These are phyloP conservation scores for Zea mays DNA, from an alignment of 176 grass and related monocot genomes.

Conservation along the genomic window Zm-B73-REFERENCE-NAM-5.0 NC_050096.1:42915501-42916000, in stretches of 20 bases:
- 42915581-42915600: slow-evolving; percentile 9
- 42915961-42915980: too few species aligned
- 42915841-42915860: not conserved
- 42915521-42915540: not conserved
- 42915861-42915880: not conserved
- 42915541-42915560: not conserved
- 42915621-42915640: not conserved
- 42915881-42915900: too few species aligned
- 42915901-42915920: too few species aligned
- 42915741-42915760: not conserved
- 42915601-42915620: not conserved
- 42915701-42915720: not conserved
- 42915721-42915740: not conserved
- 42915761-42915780: not conserved
- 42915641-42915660: not conserved
- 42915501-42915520: slow-evolving; percentile 23
- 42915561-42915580: not conserved
- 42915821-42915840: not conserved
- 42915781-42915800: not conserved
- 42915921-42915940: too few species aligned
- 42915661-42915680: not conserved
- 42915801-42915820: not conserved
- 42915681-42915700: slow-evolving; percentile 4
- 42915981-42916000: too few species aligned
- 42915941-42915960: too few species aligned